phyloP scores from a whole-genome alignment of 1,139 yeast species.

The Yamadazyma friedrichii region DNA sequence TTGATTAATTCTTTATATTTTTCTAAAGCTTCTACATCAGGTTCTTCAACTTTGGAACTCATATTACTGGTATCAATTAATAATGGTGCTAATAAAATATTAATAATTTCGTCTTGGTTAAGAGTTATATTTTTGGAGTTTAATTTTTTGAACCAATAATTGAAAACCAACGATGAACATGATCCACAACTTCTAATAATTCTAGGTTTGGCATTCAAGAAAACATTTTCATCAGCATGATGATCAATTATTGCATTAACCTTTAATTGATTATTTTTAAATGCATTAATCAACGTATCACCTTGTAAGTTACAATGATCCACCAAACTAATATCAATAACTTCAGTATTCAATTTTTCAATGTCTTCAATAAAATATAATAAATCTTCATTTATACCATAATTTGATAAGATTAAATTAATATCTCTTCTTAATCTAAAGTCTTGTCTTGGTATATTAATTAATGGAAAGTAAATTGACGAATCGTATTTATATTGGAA shows the following conservation, averaged over 20 bases:
- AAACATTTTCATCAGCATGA: constrained; percentile 69
- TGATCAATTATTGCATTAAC: constrained; percentile 79
- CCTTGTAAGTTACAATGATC: constrained; percentile 82
- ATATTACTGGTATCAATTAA: constrained; percentile 71
- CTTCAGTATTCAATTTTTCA: constrained; percentile 6
- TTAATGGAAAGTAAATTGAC: constrained; percentile 53
- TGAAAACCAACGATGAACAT: constrained; percentile 71
- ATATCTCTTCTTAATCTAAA: constrained; percentile 72
- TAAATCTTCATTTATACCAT: constrained; percentile 46
- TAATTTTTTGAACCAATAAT: constrained; percentile 49
- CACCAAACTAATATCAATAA: constrained; percentile 56
- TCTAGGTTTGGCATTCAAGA: constrained; percentile 52
- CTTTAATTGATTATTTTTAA: constrained; percentile 21
- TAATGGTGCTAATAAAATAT: constrained; percentile 63
- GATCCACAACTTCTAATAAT: constrained; percentile 67
- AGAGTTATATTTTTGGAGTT: constrained; percentile 18
- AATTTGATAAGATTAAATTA: constrained; percentile 46
- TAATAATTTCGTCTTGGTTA: constrained; percentile 34
- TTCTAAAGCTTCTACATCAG: constrained; percentile 49
- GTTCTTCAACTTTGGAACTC: constrained; percentile 54
- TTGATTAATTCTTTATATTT: constrained; percentile 8
- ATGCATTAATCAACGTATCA: constrained; percentile 25
- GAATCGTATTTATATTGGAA: constrained; percentile 31
- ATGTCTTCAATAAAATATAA: constrained; percentile 71
- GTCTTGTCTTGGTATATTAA: constrained; percentile 70